These are phyloP conservation scores for Aspergillus pseudonomiae DNA, from an alignment of 2,329 filamentous ascomycete species.

Conservation along the genomic window DNA sequence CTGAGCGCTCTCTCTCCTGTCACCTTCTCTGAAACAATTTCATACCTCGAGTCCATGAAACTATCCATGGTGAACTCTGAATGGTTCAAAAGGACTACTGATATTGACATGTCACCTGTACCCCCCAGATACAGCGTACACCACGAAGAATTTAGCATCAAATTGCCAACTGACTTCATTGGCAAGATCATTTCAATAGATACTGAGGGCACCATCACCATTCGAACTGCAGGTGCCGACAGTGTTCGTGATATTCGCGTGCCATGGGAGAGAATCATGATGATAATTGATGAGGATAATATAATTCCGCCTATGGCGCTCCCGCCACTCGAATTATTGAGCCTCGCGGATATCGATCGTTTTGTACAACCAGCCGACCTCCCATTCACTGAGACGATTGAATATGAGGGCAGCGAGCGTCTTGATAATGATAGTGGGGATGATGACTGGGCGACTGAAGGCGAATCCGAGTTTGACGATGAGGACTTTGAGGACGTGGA, in stretches of 20 bases:
- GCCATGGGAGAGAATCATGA: slow-evolving; percentile 51
- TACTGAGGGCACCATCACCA: slow-evolving; percentile 55
- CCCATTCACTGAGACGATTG: slow-evolving; percentile 28
- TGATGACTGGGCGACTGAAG: slow-evolving; percentile 45
- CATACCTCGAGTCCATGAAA: slow-evolving; percentile 25
- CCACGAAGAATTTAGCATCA: slow-evolving; percentile 15
- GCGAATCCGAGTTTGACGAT: slow-evolving; percentile 31
- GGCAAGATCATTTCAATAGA: slow-evolving; percentile 60
- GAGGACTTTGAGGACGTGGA: not conserved
- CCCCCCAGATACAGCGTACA: slow-evolving; percentile 24
- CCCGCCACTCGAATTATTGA: not conserved
- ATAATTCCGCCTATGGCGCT: slow-evolving; percentile 8
- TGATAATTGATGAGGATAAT: slow-evolving; percentile 44
- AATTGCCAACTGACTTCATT: slow-evolving; percentile 50
- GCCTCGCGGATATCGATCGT: not conserved
- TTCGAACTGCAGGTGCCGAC: slow-evolving; percentile 56
- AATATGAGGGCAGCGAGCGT: slow-evolving; percentile 37
- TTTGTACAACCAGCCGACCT: slow-evolving; percentile 1
- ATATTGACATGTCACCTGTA: slow-evolving; percentile 19
- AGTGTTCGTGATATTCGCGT: slow-evolving; percentile 55
- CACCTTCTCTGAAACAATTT: slow-evolving; percentile 13
- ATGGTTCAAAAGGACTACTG: slow-evolving; percentile 26
- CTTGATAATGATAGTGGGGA: slow-evolving; percentile 48
- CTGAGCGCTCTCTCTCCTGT: slow-evolving; percentile 20
- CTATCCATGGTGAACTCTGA: slow-evolving; percentile 16